phyloP scores from a whole-genome alignment of 1,284 basidiomycete genomes.

The Golubevia pallescens region DNA sequence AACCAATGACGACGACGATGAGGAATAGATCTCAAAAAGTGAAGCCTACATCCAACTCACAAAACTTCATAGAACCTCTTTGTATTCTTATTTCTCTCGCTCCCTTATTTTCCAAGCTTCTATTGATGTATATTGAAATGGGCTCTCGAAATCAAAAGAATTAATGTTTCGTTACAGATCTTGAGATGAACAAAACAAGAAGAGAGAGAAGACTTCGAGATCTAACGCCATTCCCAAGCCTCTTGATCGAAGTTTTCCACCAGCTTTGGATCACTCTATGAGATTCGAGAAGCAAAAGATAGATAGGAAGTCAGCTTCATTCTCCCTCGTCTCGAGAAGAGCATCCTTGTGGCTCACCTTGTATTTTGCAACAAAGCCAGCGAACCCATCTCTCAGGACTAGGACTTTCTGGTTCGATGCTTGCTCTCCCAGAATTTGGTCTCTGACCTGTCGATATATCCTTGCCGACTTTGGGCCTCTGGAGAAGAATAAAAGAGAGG shows the following conservation, averaged over 20 bases:
- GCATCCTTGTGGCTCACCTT: constrained; percentile 25
- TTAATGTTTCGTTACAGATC: too few species aligned
- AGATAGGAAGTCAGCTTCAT: not conserved
- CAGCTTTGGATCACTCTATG: constrained; percentile 24
- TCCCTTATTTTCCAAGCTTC: too few species aligned
- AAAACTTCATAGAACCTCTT: too few species aligned
- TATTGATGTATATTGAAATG: too few species aligned
- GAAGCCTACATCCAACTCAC: too few species aligned
- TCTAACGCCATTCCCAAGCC: constrained; percentile 38
- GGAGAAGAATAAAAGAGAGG: not conserved
- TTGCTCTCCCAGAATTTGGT: constrained; percentile 23
- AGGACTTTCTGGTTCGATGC: constrained; percentile 33
- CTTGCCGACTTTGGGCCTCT: constrained; percentile 55
- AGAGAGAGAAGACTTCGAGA: too few species aligned
- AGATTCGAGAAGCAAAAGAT: too few species aligned
- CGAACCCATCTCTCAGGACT: constrained; percentile 53
- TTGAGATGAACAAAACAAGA: too few species aligned
- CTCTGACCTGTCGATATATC: constrained; percentile 46
- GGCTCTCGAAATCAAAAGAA: too few species aligned
- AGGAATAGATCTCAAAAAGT: constrained; percentile 19
- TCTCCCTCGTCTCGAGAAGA: too few species aligned
- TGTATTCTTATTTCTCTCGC: too few species aligned
- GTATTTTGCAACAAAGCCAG: constrained; percentile 50
- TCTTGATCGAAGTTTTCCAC: constrained; percentile 45
- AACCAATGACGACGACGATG: constrained; percentile 21